Evolutionary conservation across 306 rosid species (phyloP).

Genomic region (Vigna trinervia): DNA sequence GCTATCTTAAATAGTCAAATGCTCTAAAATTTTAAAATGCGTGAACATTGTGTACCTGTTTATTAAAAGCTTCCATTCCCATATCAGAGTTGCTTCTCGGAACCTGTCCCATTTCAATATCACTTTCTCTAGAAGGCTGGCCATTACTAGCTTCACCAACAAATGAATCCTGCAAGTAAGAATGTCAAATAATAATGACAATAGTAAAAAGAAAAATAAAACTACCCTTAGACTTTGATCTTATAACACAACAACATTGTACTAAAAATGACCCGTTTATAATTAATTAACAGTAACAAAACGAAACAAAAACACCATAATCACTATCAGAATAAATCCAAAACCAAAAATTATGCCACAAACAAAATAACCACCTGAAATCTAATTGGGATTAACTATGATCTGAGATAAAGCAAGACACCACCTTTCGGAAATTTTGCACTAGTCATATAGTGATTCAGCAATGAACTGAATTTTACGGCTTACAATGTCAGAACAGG

Average conservation of each 20-base stretch:
- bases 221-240: constrained; percentile 29
- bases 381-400: constrained; percentile 41
- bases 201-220: neutral
- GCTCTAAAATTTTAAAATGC: neutral
- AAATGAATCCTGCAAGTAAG: constrained; percentile 76
- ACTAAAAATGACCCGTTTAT: constrained; percentile 20
- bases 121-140: constrained; percentile 73
- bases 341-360: constrained; percentile 2
- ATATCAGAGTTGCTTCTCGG: constrained; percentile 56
- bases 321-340: constrained; percentile 25
- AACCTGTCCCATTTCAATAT: constrained; percentile 85
- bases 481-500: constrained; percentile 35
- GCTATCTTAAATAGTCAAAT: constrained; percentile 17
- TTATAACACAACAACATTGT: constrained; percentile 26
- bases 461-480: constrained; percentile 37
- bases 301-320: neutral
- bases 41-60: constrained; percentile 67
- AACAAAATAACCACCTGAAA: constrained; percentile 23
- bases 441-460: neutral
- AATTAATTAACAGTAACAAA: constrained; percentile 30
- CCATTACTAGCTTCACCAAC: constrained; percentile 60
- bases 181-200: neutral
- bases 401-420: constrained; percentile 31
- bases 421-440: constrained; percentile 4
- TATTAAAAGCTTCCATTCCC: constrained; percentile 84